A percentile compares a stretch with the other conserved stretches of the same genome.
Conservation (phyloP, 345 rosid species). For the Arabis alpina region DNA sequence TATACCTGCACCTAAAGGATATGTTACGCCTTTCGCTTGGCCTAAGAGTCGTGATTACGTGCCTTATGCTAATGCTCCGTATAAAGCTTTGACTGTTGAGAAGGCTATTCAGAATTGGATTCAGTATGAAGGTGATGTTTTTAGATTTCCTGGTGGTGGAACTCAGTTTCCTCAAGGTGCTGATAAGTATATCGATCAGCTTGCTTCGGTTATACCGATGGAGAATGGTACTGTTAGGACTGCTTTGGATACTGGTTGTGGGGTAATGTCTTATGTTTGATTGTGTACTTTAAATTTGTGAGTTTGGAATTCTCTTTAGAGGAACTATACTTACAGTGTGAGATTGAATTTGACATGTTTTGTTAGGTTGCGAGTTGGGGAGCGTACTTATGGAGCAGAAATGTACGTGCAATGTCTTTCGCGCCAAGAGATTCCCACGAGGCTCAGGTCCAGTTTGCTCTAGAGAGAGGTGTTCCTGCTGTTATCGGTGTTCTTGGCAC, state of each 20-base stretch:
- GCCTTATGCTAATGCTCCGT: slow-evolving; percentile 97
- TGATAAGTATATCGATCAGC: slow-evolving; percentile 90
- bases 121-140: slow-evolving; percentile 93
- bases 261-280: slow-evolving; percentile 57
- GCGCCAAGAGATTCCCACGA: slow-evolving; percentile 99
- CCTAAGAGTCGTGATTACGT: slow-evolving; percentile 99
- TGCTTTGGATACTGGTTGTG: slow-evolving; percentile 97
- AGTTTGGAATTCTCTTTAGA: background rate
- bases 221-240: slow-evolving; percentile 93
- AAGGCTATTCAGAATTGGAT: slow-evolving; percentile 99
- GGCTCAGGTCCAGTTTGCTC: slow-evolving; percentile 99
- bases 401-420: slow-evolving; percentile 94
- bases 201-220: slow-evolving; percentile 90
- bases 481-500: slow-evolving; percentile 98
- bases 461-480: slow-evolving; percentile 99
- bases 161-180: slow-evolving; percentile 99
- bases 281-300: background rate
- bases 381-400: slow-evolving; percentile 97
- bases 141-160: slow-evolving; percentile 98
- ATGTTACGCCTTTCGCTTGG: slow-evolving; percentile 97
- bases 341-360: background rate
- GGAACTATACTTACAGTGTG: slow-evolving; percentile 3
- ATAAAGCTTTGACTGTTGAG: slow-evolving; percentile 96
- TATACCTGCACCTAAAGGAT: slow-evolving; percentile 92
- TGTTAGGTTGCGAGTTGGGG: slow-evolving; percentile 97